Evolutionary conservation across 1,139 yeast genomes (phyloP), one percentile per base, ranked within the genome.

Genomic region (Zygotorulaspora mrakii): DNA sequence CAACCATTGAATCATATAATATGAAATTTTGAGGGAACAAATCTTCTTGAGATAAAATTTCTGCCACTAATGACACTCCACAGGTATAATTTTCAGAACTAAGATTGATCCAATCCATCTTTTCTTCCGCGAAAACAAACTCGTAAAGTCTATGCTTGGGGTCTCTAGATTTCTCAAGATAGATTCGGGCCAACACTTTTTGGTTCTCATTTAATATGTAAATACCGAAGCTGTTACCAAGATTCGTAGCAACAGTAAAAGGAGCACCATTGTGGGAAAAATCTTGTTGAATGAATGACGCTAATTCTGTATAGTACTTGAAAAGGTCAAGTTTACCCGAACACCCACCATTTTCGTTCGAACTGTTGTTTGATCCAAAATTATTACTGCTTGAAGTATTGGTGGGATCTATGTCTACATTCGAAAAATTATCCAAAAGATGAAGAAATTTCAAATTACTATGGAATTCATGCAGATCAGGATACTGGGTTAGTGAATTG

Each of bases 221-320:
- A 10, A 61, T 50, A 17, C 64, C 64, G 39, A 61, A 59, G 22
- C 46, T 46, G 35, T 55, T 52, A 33, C 52, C 43, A 34, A 54
- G 44, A 39, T 61, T 61, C 7, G 58, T 51, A 21, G 38, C 41
- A 1, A 58, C 51, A 16, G 45, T 43, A 31, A 49, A 48, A 4
- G 46, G 38, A 14, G 48, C 29, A 3, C 42, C 22, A 8, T 46
- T 43, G n/a, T 51, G 54, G 4, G 34, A 35, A 12, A 58, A 47
- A 36, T 45, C 55, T 3, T 49, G 39, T 10, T 43, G 42, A 3
- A 58, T 33, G 28, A 49, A 53, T 30, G 46, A 48, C 31, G 53
- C 50, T 12, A 61, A 35, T 33, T 58, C 62, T 2, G 62, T 59
- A 34, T 50, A 60, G 39, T 61, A 61, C 29, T 50, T 59, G 47